Evolutionary conservation across 805 yeast genomes (phyloP).

Genomic region (Metschnikowia amazonensis): DNA sequence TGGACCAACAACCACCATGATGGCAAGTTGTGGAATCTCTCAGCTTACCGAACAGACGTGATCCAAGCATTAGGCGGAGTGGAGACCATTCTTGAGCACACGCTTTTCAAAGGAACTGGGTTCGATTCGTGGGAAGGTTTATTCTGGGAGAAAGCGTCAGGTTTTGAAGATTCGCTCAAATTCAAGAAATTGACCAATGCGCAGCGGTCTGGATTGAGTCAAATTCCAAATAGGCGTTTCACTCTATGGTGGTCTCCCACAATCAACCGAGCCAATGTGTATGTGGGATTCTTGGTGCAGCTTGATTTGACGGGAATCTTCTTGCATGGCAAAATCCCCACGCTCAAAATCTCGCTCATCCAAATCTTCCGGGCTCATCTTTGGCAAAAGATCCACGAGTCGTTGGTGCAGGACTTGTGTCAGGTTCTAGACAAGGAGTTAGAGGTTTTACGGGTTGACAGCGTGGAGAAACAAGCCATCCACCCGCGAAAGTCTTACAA

Average conservation of each 20-base stretch:
- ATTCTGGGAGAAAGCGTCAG: slow-evolving; percentile 97
- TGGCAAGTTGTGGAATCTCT: slow-evolving; percentile 92
- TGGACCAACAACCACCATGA: slow-evolving; percentile 94
- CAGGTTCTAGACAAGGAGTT: slow-evolving; percentile 87
- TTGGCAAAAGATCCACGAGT: slow-evolving; percentile 98
- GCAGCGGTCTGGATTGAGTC: slow-evolving; percentile 94
- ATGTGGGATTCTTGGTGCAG: slow-evolving; percentile 95
- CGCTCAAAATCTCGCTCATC: slow-evolving; percentile 88
- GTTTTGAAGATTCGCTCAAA: slow-evolving; percentile 94
- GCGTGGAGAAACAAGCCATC: slow-evolving; percentile 84
- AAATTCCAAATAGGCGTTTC: slow-evolving; percentile 94
- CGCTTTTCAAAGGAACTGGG: slow-evolving; percentile 94
- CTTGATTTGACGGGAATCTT: slow-evolving; percentile 95
- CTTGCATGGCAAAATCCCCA: slow-evolving; percentile 96
- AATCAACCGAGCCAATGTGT: slow-evolving; percentile 94
- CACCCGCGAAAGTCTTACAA: slow-evolving; percentile 97
- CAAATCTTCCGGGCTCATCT: slow-evolving; percentile 97
- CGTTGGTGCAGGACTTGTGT: slow-evolving; percentile 87
- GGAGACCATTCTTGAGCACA: slow-evolving; percentile 92
- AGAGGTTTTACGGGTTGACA: slow-evolving; percentile 76
- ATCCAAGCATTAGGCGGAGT: slow-evolving; percentile 97
- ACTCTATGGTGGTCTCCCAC: slow-evolving; percentile 99
- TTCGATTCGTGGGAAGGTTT: slow-evolving; percentile 98
- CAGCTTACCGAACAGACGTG: slow-evolving; percentile 90
- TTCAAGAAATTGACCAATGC: slow-evolving; percentile 95